phyloP scores from a whole-genome alignment of 371 early-diverging fungal genomes.

The Circinella umbellata region DNA sequence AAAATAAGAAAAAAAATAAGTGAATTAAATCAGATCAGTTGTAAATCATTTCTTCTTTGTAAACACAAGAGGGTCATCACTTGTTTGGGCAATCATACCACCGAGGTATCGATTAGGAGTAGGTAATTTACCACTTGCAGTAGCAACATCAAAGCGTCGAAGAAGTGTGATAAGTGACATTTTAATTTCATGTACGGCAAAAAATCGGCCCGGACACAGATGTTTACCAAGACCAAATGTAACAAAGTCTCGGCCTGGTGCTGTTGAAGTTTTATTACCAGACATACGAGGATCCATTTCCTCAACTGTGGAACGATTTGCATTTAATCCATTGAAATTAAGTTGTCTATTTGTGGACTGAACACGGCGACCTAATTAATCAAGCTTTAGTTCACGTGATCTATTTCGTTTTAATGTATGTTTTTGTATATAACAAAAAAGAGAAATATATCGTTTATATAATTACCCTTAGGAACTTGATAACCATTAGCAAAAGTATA shows the following conservation, averaged over 20 bases:
- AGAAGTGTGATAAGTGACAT: conserved; percentile 32
- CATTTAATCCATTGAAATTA: conserved; percentile 29
- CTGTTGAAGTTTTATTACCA: conserved; percentile 20
- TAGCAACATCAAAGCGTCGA: conserved; percentile 27
- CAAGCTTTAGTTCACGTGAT: too few species aligned
- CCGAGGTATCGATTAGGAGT: conserved; percentile 23
- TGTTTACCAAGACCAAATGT: conserved; percentile 44
- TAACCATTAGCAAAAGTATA: conserved; percentile 46
- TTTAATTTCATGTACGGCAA: conserved; percentile 57
- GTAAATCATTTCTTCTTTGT: conserved; percentile 9
- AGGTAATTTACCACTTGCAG: conserved; percentile 26
- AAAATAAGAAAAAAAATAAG: too few species aligned
- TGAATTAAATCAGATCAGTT: background rate
- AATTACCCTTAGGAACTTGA: conserved; percentile 35
- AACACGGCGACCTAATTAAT: conserved; percentile 24
- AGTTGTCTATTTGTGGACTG: conserved; percentile 29
- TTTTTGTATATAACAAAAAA: too few species aligned
- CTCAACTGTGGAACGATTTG: conserved; percentile 15
- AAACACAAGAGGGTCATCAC: conserved; percentile 34
- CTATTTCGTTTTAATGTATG: too few species aligned
- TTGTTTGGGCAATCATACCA: conserved; percentile 17
- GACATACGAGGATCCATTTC: conserved; percentile 36
- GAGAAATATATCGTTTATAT: too few species aligned
- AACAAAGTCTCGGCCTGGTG: conserved; percentile 32
- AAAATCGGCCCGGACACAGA: conserved; percentile 53